Conservation (phyloP, 2,329 filamentous ascomycete species). For the Colletotrichum lindemuthianum region DNA sequence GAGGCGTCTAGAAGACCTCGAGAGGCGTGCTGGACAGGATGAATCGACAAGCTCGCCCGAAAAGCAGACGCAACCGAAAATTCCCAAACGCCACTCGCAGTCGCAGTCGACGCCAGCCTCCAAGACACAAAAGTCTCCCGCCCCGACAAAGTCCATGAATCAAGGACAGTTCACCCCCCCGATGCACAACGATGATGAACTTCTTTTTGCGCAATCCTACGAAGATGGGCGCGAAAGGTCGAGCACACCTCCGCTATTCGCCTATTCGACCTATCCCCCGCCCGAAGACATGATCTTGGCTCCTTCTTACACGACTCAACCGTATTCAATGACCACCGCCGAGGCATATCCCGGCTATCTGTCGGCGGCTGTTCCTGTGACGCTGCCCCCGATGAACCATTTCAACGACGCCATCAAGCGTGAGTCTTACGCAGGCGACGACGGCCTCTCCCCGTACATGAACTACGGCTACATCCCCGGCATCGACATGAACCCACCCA, state of each 20-base stretch:
- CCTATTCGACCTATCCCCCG: conserved; percentile 73
- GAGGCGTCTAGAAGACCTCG: conserved; percentile 86
- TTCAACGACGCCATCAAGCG: conserved; percentile 75
- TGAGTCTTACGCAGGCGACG: conserved; percentile 67
- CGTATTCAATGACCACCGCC: conserved; percentile 61
- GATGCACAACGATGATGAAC: conserved; percentile 70
- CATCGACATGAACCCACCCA: conserved; percentile 69
- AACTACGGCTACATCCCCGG: conserved; percentile 72
- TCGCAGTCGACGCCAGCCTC: conserved; percentile 17
- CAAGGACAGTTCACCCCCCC: conserved; percentile 70
- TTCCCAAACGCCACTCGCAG: conserved; percentile 52
- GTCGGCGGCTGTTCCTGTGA: conserved; percentile 64
- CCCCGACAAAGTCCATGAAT: conserved; percentile 50
- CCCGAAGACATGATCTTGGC: conserved; percentile 72
- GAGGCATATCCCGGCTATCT: conserved; percentile 68
- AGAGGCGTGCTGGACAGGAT: conserved; percentile 76
- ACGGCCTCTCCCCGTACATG: conserved; percentile 72
- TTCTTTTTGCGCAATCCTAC: conserved; percentile 65
- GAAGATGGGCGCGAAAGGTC: conserved; percentile 76
- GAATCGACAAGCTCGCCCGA: conserved; percentile 51
- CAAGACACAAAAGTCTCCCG: conserved; percentile 47
- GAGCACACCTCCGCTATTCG: conserved; percentile 75
- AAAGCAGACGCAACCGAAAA: conserved; percentile 49
- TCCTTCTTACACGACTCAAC: conserved; percentile 64
- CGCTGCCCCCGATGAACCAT: conserved; percentile 72